Conservation (phyloP, 2,329 filamentous ascomycete genomes). For the Neurospora sp. region DNA sequence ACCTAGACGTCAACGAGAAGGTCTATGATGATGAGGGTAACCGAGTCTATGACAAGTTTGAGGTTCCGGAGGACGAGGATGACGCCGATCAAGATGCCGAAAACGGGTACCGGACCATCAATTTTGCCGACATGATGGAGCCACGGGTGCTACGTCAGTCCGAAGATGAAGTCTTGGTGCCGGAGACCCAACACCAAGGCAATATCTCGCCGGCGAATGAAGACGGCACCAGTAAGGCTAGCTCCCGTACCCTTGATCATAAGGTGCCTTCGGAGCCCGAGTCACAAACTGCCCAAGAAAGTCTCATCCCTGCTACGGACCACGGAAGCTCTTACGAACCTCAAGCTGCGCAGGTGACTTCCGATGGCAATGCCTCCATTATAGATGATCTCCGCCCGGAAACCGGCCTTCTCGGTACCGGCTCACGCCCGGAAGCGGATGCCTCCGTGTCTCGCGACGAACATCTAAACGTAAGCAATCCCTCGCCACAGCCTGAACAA, state of each 20-base stretch:
- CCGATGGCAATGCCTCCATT: constrained; percentile 17
- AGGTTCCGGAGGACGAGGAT: constrained; percentile 55
- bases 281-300: constrained; percentile 9
- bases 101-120: constrained; percentile 50
- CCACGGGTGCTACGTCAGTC: constrained; percentile 50
- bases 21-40: constrained; percentile 56
- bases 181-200: neutral
- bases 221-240: neutral
- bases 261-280: neutral
- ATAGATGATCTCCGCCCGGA: constrained; percentile 25
- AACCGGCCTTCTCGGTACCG: constrained; percentile 35
- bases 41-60: constrained; percentile 68
- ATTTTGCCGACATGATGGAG: constrained; percentile 55
- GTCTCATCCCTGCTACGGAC: constrained; percentile 16
- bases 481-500: constrained; percentile 21
- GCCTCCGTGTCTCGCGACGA: constrained; percentile 22
- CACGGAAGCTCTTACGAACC: constrained; percentile 4
- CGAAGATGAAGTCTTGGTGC: constrained; percentile 1
- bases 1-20: constrained; percentile 44
- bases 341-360: constrained; percentile 3
- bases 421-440: constrained; percentile 34
- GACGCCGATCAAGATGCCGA: constrained; percentile 42
- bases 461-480: constrained; percentile 18
- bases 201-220: neutral
- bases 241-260: constrained; percentile 6